A percentile compares a stretch with the other conserved stretches of the same genome.
Conservation (phyloP, 2,329 filamentous ascomycete species). For the Annulohypoxylon truncatum region DNA sequence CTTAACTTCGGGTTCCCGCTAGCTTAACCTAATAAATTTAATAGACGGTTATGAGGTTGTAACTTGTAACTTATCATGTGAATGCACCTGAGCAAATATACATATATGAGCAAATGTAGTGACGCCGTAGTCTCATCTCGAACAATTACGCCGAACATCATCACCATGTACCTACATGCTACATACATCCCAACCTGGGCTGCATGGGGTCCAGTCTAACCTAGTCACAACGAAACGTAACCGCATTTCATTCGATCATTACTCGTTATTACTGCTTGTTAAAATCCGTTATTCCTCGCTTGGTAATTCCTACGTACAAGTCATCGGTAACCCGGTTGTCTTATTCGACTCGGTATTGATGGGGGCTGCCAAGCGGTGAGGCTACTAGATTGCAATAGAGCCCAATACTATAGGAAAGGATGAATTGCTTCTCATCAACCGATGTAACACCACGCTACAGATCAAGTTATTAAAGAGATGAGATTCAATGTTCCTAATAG, state of each 20-base stretch:
- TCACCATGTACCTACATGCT: neutral
- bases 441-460: constrained; percentile 12
- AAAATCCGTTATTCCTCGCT: neutral
- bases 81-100: neutral
- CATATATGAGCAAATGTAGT: neutral
- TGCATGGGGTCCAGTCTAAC: neutral
- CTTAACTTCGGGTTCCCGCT: neutral
- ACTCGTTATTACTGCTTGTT: neutral
- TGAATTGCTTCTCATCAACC: constrained; percentile 3
- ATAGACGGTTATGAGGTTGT: neutral
- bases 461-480: neutral
- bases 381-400: constrained; percentile 13
- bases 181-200: neutral
- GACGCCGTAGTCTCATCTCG: neutral
- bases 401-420: constrained; percentile 17
- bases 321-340: constrained; percentile 3
- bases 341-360: constrained; percentile 16
- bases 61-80: neutral
- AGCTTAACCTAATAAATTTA: constrained; percentile 15
- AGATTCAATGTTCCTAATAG: constrained; percentile 4
- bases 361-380: constrained; percentile 26
- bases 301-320: neutral
- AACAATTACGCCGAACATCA: neutral
- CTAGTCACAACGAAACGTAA: neutral
- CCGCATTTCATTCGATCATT: constrained; percentile 2